These are phyloP conservation scores for Pelargonium myrrhifolium DNA, from an alignment of 441 rosid genomes.

Conservation along the genomic window DNA sequence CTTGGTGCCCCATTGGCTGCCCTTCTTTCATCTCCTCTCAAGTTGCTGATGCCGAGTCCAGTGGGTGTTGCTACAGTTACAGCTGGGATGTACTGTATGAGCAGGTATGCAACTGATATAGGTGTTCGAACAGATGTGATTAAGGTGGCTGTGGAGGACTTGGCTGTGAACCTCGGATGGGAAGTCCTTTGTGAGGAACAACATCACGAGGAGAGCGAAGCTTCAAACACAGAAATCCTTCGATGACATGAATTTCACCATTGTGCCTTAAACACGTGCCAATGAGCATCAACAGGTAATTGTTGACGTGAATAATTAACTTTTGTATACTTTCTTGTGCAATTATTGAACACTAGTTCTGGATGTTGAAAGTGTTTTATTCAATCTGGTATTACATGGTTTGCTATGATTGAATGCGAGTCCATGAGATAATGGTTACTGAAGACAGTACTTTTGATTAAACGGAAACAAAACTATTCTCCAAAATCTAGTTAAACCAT, in stretches of 20 bases:
- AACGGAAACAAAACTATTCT: too few species aligned
- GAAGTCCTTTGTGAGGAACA: constrained; percentile 27
- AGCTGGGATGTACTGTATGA: constrained; percentile 94
- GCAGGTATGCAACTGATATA: constrained; percentile 84
- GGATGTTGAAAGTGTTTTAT: too few species aligned
- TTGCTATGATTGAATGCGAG: too few species aligned
- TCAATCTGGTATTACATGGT: too few species aligned
- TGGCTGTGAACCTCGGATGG: constrained; percentile 63
- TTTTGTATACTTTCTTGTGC: too few species aligned
- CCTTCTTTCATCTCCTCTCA: constrained; percentile 73
- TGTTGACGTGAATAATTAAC: too few species aligned
- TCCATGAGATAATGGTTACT: too few species aligned
- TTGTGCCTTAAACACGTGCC: not conserved
- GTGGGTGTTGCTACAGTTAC: constrained; percentile 86
- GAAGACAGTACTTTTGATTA: too few species aligned
- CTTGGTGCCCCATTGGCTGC: constrained; percentile 93
- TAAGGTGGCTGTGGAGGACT: constrained; percentile 84
- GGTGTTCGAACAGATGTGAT: constrained; percentile 82
- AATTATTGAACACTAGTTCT: too few species aligned
- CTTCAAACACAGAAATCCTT: constrained; percentile 30
- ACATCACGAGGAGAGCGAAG: constrained; percentile 22
- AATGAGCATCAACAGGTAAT: too few species aligned
- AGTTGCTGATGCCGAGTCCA: constrained; percentile 80
- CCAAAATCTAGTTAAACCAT: too few species aligned
- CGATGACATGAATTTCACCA: constrained; percentile 26